Base-by-base conservation (phyloP, 2,329 filamentous ascomycete genomes). In the Fusarium equiseti region DNA sequence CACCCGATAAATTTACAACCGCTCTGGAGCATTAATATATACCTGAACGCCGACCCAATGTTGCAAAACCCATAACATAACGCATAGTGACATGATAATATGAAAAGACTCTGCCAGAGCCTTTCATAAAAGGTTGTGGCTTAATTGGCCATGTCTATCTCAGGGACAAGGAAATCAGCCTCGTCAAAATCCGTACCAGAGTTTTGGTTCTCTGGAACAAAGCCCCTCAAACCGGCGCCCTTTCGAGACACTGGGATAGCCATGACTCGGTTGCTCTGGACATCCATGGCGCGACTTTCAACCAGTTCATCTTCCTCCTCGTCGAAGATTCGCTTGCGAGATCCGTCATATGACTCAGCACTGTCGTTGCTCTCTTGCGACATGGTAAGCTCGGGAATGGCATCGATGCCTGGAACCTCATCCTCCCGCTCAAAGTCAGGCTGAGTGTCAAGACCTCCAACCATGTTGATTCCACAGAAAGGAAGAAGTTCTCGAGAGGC, bases 381-480 rank as follows among this genome's bases (percentile, higher is more conserved):
- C 79, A 85, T 84, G 24, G 84, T 86, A 53, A 89, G 79, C 31
- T 83, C 82, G 2, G 85, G 85, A 35, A 86, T 71, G 13, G 81
- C 79, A 52, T 84, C 82, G 18, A 81, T 68, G 8, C 75, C 76
- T 5, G 79, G 79, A 7, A 80, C 62, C 18, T 73, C 73, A 45
- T 80, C 75, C 20, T 75, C 64, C 72, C 68, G 42, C 35, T 63
- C 59, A 20, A 76, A 80, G 24, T 82, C 79, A 16, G 88, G 84
- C 77, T 94, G 91, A 29, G 86, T 83, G 31, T 86, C 87, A 44
- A 91, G 81, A 0, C 92, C 92, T 42, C 92, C 92, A 59, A 92
- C 85, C 75, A 90, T 94, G 81, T 93, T 87, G 71, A 96, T 86
- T 27, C 93, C 94, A 77, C 93, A 95, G 77, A 94, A 97, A 1